Evolutionary conservation across 108 stramenopile genomes (phyloP), one percentile per base, ranked within the genome.

Genomic region (Chaetoceros muelleri): DNA sequence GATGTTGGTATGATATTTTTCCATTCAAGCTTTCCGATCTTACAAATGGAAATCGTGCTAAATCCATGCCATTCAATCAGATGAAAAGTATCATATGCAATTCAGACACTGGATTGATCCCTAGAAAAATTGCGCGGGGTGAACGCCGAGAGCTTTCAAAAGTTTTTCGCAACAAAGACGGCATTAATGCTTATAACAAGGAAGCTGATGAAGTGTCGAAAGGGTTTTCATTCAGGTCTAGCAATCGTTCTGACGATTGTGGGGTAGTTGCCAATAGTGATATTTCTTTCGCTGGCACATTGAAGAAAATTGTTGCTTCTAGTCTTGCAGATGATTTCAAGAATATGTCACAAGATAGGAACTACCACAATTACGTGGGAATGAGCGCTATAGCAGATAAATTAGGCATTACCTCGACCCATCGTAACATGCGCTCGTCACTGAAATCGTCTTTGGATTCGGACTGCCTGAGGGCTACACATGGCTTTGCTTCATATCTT

Each of bases 1-100:
- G 60, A 3, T 13, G 7, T 16, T 61, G 60, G 60, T 61, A 52
- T 28, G 60, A 44, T 61, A 21, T 52, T 7, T 30, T 52, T 23
- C 60, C 60, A 13, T 61, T 61, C 24, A 21, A 28, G 2, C 40
- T 58, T 3, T 16, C 22, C 2, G 57, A 58, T 46, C 57, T 58
- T 7, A 21, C 53, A 54, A 17, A 19, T 3, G 48, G 48, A 21
- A 7, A 10, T n/a, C 3, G n/a, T 16, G n/a, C 18, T 24, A 18
- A 49, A 16, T 7, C 22, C 7, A 7, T 49, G 13, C 7, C 7
- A 49, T 5, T 16, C 5, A 10, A 5, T 40, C 8, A 40, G 8
- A 40, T 10, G 13, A 40, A 40, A 13, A 13, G 13, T 10, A 40
- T 40, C 13, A 13, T 40, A 13, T 10, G 34, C 5, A 40, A 13